Conservation (phyloP, 2,329 filamentous ascomycete species). For the Microcyclosporella mali region DNA sequence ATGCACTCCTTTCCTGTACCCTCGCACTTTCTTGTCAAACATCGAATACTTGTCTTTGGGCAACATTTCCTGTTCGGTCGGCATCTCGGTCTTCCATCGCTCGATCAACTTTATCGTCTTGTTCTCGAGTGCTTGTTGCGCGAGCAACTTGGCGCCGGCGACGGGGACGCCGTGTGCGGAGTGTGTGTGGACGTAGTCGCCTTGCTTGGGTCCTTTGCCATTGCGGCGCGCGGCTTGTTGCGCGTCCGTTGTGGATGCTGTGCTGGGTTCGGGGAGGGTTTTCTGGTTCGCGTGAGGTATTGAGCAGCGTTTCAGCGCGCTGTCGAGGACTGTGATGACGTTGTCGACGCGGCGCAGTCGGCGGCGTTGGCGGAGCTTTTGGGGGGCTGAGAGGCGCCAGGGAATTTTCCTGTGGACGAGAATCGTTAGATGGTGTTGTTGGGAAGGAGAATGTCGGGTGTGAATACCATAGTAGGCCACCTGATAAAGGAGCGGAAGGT, state of each 20-base stretch:
- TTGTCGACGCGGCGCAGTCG: slow-evolving; percentile 79
- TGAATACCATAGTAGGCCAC: slow-evolving; percentile 76
- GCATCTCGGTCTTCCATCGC: slow-evolving; percentile 94
- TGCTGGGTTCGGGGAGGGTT: too few relatives aligned
- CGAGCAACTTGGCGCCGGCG: slow-evolving; percentile 14
- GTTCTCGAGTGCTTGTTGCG: slow-evolving; percentile 26
- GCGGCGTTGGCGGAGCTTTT: slow-evolving; percentile 80
- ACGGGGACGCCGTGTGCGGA: slow-evolving; percentile 3
- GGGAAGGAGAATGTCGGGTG: not conserved
- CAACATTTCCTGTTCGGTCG: slow-evolving; percentile 89
- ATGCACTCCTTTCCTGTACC: slow-evolving; percentile 93
- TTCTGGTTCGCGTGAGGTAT: slow-evolving; percentile 5
- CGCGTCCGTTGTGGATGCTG: too few relatives aligned
- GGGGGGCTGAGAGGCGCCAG: slow-evolving; percentile 86
- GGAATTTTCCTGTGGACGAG: slow-evolving; percentile 70
- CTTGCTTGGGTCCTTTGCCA: slow-evolving; percentile 28
- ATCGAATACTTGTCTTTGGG: slow-evolving; percentile 96
- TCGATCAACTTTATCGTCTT: slow-evolving; percentile 71
- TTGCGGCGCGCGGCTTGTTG: slow-evolving; percentile 19
- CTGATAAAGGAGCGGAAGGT: slow-evolving; percentile 66
- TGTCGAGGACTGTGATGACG: slow-evolving; percentile 77
- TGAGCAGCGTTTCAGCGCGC: slow-evolving; percentile 29
- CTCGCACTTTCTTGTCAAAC: slow-evolving; percentile 93
- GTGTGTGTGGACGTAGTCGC: slow-evolving; percentile 20
- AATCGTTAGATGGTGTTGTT: not conserved